Percentiles rank a stretch among this genome's conserved stretches.
Evolutionary conservation across 2,329 filamentous ascomycete species (phyloP).

Genomic region (Aspergillus neoniger): DNA sequence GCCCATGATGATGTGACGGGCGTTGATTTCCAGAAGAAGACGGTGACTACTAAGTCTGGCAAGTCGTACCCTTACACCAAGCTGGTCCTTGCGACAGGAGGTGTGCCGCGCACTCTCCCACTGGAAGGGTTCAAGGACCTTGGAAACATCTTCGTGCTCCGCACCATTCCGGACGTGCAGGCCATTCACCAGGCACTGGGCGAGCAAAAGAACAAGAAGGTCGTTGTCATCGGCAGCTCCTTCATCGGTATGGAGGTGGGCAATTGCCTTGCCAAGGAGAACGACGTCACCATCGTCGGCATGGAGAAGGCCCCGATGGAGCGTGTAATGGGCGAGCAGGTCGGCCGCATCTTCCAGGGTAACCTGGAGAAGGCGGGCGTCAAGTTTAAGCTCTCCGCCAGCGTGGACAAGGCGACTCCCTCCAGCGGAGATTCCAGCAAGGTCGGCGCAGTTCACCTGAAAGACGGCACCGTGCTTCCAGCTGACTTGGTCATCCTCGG

Average conservation of each 20-base stretch:
- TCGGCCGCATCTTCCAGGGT: slow-evolving; percentile 78
- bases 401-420: slow-evolving; percentile 79
- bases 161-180: slow-evolving; percentile 74
- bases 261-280: slow-evolving; percentile 75
- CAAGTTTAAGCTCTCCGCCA: slow-evolving; percentile 80
- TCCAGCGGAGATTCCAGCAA: slow-evolving; percentile 66
- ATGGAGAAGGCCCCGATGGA: slow-evolving; percentile 86
- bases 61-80: slow-evolving; percentile 78
- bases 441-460: slow-evolving; percentile 78
- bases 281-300: slow-evolving; percentile 82
- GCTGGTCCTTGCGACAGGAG: slow-evolving; percentile 86
- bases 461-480: slow-evolving; percentile 80
- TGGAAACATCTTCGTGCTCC: slow-evolving; percentile 81
- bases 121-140: slow-evolving; percentile 84
- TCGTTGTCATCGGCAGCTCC: slow-evolving; percentile 87
- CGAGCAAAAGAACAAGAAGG: slow-evolving; percentile 78
- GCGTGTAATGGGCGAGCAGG: slow-evolving; percentile 76
- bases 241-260: slow-evolving; percentile 99
- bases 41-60: slow-evolving; percentile 72
- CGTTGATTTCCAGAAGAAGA: slow-evolving; percentile 74
- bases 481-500: slow-evolving; percentile 91
- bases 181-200: slow-evolving; percentile 78
- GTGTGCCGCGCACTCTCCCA: slow-evolving; percentile 72
- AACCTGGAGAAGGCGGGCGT: slow-evolving; percentile 82
- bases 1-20: slow-evolving; percentile 64